Percentiles rank a stretch among this genome's conserved stretches.
These are phyloP conservation scores for Leishmania mexicana DNA, from an alignment of 208 protist genomes.

Conservation along the genomic window DNA sequence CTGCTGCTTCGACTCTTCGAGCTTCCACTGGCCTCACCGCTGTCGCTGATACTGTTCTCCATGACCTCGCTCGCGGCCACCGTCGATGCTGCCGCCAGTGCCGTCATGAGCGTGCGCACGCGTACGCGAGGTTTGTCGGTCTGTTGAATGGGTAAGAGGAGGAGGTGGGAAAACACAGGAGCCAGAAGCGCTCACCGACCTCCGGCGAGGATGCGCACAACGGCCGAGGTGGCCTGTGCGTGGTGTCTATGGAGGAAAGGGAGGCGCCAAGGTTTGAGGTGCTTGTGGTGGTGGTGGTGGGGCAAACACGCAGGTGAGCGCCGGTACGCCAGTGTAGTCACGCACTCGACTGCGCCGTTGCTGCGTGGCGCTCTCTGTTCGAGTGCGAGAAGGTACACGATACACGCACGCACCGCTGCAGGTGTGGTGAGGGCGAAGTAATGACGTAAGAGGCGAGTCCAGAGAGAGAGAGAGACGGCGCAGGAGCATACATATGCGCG, in stretches of 20 bases:
- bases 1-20: conserved; percentile 15
- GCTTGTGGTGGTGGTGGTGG: no score
- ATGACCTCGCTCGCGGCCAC: background rate
- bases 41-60: background rate
- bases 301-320: background rate
- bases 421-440: background rate
- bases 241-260: background rate
- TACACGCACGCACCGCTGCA: no score
- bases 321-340: background rate
- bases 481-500: background rate
- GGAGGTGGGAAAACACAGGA: background rate
- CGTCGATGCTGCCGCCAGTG: background rate
- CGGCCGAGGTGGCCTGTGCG: background rate
- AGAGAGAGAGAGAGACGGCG: background rate
- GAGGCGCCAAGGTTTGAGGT: no score
- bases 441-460: background rate
- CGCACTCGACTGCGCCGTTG: background rate
- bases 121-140: no score
- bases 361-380: background rate
- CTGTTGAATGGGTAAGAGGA: no score
- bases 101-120: background rate
- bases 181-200: no score
- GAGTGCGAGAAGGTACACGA: background rate
- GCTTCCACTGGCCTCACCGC: background rate
- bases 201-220: background rate